These are phyloP conservation scores for Sporothrix pseudoabietina DNA, from an alignment of 2,329 filamentous ascomycete species.

Conservation along the genomic window DNA sequence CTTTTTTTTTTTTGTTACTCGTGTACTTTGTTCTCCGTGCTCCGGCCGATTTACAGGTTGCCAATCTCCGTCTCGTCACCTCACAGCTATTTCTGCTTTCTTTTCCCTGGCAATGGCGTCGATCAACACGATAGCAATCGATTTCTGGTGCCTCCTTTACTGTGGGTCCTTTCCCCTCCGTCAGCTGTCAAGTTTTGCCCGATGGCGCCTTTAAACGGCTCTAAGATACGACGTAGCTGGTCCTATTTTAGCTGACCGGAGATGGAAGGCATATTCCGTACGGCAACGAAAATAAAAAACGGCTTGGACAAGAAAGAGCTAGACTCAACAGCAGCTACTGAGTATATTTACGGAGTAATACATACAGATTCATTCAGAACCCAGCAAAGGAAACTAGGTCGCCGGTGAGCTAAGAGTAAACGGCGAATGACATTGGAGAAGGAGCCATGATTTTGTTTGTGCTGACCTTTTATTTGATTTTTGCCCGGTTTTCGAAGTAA, in stretches of 20 bases:
- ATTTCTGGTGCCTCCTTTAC: background rate
- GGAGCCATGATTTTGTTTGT: background rate
- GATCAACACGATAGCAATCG: constrained; percentile 5
- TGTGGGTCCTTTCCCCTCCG: background rate
- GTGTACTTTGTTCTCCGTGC: background rate
- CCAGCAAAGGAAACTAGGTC: background rate
- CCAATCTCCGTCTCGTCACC: background rate
- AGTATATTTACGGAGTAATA: too few relatives aligned
- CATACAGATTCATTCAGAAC: too few relatives aligned
- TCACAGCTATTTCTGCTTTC: background rate
- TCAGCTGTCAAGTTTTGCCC: background rate
- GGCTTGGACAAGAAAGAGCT: background rate
- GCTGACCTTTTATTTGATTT: background rate
- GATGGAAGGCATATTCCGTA: background rate
- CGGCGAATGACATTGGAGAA: background rate
- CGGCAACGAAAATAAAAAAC: background rate
- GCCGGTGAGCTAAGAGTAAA: background rate
- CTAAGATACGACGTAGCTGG: background rate
- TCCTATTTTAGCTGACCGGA: background rate
- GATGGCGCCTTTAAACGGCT: background rate
- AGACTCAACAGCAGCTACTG: background rate
- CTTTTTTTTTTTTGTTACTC: too few relatives aligned
- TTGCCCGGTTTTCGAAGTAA: background rate
- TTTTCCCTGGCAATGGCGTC: background rate
- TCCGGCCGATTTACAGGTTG: background rate